Evolutionary conservation across 129 eudicot species (phyloP), one percentile per base, ranked within the genome.

Genomic region (Smallanthus sonchifolius): DNA sequence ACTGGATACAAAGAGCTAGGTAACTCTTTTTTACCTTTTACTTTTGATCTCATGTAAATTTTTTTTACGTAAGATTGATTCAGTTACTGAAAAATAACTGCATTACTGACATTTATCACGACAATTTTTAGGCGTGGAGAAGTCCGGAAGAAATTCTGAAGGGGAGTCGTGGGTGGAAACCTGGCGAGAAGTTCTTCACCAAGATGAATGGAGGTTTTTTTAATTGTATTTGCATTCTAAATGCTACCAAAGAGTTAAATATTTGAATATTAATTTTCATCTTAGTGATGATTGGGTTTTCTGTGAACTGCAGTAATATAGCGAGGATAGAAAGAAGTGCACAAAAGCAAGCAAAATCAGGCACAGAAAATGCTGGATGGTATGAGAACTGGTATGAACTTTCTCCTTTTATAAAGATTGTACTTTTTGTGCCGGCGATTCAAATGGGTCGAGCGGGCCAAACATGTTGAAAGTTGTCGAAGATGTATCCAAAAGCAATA

Each of bases 121-220:
- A 14, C 42, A 13, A n/a, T 14, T 36, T 2, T 35, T 36, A 92
- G 96, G 98, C 15, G 96, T 92, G 10, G 98, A 92, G 71, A 92
- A 92, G 82, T 92, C 98, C 66, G 98, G 98, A 78, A 92, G 80
- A 79, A 92, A 92, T 84, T 74, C 89, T 20, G 92, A 86, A 83
- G 98, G 98, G 76, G 98, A 89, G 79, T 83, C 90, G 32, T 92
- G 98, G 98, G 89, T 95, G 98, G 98, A 92, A 82, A 92, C 98
- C 71, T 92, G 98, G 98, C 87, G 92, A 84, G 98, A 92, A 92
- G 96, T 89, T 84, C 94, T 92, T 51, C 90, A 92, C 81, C 98
- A 92, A 80, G 96, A 92, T 69, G 98, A 92, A 76, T 92, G 96
- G 98, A 92, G 96, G 98, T 90, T 73, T 24, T 17, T 44, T 0